A percentile compares a stretch with the other conserved stretches of the same genome.
phyloP scores from a whole-genome alignment of 192 early-diverging fungal species.

The Blastocladiella britannica region DNA sequence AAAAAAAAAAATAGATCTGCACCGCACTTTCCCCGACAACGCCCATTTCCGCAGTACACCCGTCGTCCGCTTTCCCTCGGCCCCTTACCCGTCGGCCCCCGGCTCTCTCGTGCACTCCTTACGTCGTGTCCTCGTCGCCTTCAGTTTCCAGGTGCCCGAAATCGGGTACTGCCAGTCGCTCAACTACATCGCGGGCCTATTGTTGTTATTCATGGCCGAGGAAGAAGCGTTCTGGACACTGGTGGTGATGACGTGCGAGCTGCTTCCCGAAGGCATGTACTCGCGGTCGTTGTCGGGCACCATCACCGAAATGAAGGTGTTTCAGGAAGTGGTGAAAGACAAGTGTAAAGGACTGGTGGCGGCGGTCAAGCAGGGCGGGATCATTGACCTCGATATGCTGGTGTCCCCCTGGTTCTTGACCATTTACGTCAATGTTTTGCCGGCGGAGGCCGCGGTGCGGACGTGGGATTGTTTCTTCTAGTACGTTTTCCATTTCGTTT shows the following conservation, averaged over 20 bases:
- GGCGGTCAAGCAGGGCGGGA: constrained; percentile 21
- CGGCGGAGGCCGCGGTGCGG: constrained; percentile 40
- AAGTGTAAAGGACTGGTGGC: constrained; percentile 24
- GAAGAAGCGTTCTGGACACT: constrained; percentile 63
- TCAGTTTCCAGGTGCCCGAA: constrained; percentile 42
- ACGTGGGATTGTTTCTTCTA: constrained; percentile 47
- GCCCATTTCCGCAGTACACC: constrained; percentile 28
- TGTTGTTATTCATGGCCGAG: constrained; percentile 50
- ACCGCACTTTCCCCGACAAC: constrained; percentile 61
- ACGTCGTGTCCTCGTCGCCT: constrained; percentile 44
- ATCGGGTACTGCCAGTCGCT: constrained; percentile 73
- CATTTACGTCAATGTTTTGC: constrained; percentile 55
- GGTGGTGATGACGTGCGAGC: constrained; percentile 45
- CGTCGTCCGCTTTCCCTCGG: constrained; percentile 10
- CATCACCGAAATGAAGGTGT: constrained; percentile 46
- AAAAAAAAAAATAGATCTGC: constrained; percentile 23
- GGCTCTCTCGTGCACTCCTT: constrained; percentile 29
- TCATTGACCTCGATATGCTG: constrained; percentile 42
- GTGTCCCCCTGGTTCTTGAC: constrained; percentile 71
- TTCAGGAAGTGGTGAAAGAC: constrained; percentile 34
- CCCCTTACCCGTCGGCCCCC: constrained; percentile 8
- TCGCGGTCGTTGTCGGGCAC: constrained; percentile 49
- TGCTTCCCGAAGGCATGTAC: constrained; percentile 54
- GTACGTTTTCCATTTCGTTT: constrained; percentile 14
- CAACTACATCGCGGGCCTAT: constrained; percentile 53